Evolutionary conservation across 2,329 filamentous ascomycete species (phyloP).

Genomic region (Ophidiomyces ophidiicola): DNA sequence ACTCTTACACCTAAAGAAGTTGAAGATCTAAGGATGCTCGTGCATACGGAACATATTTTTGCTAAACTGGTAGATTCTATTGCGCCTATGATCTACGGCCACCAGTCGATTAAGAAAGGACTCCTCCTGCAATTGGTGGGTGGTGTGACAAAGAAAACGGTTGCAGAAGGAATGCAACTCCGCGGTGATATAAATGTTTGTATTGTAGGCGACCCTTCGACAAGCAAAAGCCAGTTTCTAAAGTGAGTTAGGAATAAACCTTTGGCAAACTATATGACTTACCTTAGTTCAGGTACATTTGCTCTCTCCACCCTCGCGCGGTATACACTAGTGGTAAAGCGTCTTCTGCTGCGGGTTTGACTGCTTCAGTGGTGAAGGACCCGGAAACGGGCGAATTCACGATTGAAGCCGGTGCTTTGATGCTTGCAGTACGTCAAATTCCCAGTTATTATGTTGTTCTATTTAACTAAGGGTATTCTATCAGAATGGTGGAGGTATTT

Average conservation of each 20-base stretch:
- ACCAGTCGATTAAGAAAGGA: conserved; percentile 96
- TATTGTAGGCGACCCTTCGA: conserved; percentile 92
- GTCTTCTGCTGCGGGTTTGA: conserved; percentile 92
- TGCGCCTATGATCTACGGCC: conserved; percentile 92
- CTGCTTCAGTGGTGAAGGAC: conserved; percentile 91
- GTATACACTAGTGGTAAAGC: conserved; percentile 98
- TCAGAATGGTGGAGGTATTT: conserved; percentile 71
- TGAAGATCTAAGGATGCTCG: conserved; percentile 80
- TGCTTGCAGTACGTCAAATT: conserved; percentile 56
- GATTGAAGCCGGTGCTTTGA: conserved; percentile 93
- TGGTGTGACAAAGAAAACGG: conserved; percentile 83
- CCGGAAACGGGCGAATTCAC: conserved; percentile 98
- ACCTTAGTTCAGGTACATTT: conserved; percentile 56
- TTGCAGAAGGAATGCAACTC: conserved; percentile 78
- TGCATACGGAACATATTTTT: conserved; percentile 93
- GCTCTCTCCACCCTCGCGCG: conserved; percentile 87
- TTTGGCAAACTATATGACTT: not conserved
- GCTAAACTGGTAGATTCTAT: conserved; percentile 83
- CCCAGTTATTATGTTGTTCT: not conserved
- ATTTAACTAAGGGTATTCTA: conserved; percentile 8
- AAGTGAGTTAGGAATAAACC: conserved; percentile 42
- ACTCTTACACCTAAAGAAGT: conserved; percentile 81
- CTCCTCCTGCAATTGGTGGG: conserved; percentile 87
- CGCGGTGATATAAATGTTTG: conserved; percentile 98
- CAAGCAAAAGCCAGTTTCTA: conserved; percentile 93